Base-by-base conservation (phyloP, 441 rosid species). In the Populus hybrid region DNA sequence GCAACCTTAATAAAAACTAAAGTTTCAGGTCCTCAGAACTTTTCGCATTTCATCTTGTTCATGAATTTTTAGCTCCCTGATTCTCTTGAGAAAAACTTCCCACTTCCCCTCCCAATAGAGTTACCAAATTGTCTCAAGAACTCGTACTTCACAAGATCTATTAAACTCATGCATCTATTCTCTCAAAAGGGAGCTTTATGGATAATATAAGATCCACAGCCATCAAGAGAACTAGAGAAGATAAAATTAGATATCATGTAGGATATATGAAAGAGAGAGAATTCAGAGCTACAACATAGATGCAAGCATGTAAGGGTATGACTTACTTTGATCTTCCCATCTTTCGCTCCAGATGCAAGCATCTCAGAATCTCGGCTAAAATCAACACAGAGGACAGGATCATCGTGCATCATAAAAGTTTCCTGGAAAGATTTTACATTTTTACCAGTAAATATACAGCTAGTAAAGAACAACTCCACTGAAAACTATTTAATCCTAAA, bases 361-460 rank as follows among this genome's bases (percentile, higher is more conserved):
- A 95, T 87, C 89, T 97, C 99, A 28, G 99, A 97, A 77, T 97
- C 99, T 89, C 93, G 90, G 86, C 99, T 97, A 85, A 95, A 95
- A 84, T 97, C 97, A 87, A 93, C 89, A 87, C 98, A 97, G 70
- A 97, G 95, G 81, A 95, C 97, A 74, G 99, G 93, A 78, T 95
- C 99, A 78, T 97, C 99, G 79, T 97, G 99, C 99, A 97, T 95
- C 99, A 97, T 97, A 87, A 95, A 97, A 77, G 93, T 91, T 88
- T 97, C 99, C 99, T 95, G 94, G 76, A 79, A 84, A 73, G 82
- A 74, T 83, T 1, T 32, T 21, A 36, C 20, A n/a, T 26, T 74
- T 24, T 59, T 79, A 21, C 61, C 74, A 14, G 81, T 70, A 74
- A 70, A 69, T 65, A 72, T 4, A 42, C 70, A 67, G 30, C 23